Evolutionary conservation across 2,329 filamentous ascomycete species (phyloP).

Genomic region (Drechslerella coelobrocha): DNA sequence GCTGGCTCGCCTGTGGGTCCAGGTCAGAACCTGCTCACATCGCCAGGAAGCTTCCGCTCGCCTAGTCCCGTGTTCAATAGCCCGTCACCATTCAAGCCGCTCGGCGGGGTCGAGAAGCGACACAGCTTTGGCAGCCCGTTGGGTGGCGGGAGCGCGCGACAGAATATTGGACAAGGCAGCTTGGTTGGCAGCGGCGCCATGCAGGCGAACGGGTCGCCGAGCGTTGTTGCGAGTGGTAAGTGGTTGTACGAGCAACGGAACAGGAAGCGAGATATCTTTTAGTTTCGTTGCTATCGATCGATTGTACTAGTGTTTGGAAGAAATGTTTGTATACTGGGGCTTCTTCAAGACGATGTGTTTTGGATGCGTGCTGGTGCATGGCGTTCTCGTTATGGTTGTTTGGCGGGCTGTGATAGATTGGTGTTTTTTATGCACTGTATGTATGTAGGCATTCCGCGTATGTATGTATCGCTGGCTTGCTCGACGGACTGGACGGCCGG

Average conservation of each 20-base stretch:
- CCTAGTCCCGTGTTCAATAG: conserved; percentile 38
- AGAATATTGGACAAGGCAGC: conserved; percentile 35
- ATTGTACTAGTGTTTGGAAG: background rate
- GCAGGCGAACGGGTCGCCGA: conserved; percentile 24
- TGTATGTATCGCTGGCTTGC: conserved; percentile 8
- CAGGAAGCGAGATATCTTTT: conserved; percentile 34
- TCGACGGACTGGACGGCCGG: background rate
- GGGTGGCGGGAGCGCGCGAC: conserved; percentile 11
- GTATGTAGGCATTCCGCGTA: background rate
- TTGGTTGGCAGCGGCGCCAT: conserved; percentile 12
- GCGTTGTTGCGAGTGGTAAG: conserved; percentile 40
- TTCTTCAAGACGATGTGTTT: conserved; percentile 23
- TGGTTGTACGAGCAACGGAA: conserved; percentile 46
- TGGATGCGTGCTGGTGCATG: conserved; percentile 27
- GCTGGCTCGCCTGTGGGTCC: conserved; percentile 37
- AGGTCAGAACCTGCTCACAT: conserved; percentile 31
- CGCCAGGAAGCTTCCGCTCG: conserved; percentile 38
- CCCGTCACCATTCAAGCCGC: conserved; percentile 36
- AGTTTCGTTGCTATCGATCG: background rate
- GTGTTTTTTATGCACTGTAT: conserved; percentile 8
- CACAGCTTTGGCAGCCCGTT: conserved; percentile 44
- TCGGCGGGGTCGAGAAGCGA: conserved; percentile 37
- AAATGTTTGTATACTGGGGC: background rate
- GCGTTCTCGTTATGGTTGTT: conserved; percentile 20
- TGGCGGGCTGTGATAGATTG: conserved; percentile 14